phyloP scores from a whole-genome alignment of 208 protist species.

The Trypanosoma melophagium region DNA sequence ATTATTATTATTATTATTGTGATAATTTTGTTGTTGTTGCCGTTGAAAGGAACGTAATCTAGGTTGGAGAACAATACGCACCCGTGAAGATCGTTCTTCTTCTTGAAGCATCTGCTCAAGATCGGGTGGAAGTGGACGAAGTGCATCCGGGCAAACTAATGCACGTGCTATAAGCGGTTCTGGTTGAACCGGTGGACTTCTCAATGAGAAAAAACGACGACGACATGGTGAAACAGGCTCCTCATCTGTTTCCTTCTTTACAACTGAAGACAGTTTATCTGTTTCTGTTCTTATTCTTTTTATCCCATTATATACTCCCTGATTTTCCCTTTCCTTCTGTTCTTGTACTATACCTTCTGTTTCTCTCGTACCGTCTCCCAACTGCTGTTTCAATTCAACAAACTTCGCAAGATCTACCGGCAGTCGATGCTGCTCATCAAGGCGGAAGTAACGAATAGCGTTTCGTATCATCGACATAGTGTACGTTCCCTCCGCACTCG shows the following conservation, averaged over 20 bases:
- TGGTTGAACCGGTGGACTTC: background rate
- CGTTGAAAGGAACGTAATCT: conserved; percentile 54
- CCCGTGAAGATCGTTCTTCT: conserved; percentile 59
- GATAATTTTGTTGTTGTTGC: too few species aligned
- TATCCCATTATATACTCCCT: background rate
- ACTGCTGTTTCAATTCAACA: conserved; percentile 36
- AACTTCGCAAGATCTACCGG: conserved; percentile 60
- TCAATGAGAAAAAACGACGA: conserved; percentile 16
- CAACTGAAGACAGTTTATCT: background rate
- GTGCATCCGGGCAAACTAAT: conserved; percentile 30
- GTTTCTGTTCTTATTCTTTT: conserved; percentile 1
- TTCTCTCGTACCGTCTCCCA: background rate
- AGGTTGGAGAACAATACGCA: conserved; percentile 86
- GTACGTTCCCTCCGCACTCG: conserved; percentile 85
- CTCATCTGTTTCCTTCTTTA: conserved; percentile 2
- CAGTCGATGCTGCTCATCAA: conserved; percentile 55
- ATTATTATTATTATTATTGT: too few species aligned
- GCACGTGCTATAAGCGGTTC: conserved; percentile 48
- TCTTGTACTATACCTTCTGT: background rate
- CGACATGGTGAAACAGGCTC: background rate
- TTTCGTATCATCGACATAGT: conserved; percentile 78
- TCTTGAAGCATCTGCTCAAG: conserved; percentile 64
- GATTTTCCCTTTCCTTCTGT: background rate
- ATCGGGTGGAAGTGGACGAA: conserved; percentile 44
- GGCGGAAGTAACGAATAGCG: conserved; percentile 74